Conservation (phyloP, 2,329 filamentous ascomycete species). For the Colletotrichum nymphaeae region DNA sequence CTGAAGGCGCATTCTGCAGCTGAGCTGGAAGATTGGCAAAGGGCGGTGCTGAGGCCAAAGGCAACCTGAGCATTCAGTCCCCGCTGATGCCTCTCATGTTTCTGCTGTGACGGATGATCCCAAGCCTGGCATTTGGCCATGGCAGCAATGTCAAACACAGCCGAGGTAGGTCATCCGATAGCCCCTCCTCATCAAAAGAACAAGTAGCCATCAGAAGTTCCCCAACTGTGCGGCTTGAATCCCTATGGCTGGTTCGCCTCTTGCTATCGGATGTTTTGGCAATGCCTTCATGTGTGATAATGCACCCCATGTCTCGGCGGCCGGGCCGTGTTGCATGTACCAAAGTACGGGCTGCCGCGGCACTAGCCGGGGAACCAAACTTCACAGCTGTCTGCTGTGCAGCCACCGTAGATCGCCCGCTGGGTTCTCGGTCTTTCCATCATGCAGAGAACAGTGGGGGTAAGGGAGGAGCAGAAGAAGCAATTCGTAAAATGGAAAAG, state of each 20-base stretch:
- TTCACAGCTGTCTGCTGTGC: conserved; percentile 34
- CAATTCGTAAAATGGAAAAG: conserved; percentile 18
- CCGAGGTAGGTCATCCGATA: background rate
- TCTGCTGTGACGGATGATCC: background rate
- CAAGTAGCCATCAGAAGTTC: background rate
- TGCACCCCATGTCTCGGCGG: conserved; percentile 34
- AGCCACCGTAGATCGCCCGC: conserved; percentile 2
- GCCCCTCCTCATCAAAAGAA: background rate
- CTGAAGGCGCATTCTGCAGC: background rate
- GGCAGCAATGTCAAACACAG: background rate
- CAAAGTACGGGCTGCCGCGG: conserved; percentile 23
- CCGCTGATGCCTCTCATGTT: background rate
- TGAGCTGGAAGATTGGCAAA: background rate
- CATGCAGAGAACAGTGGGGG: background rate
- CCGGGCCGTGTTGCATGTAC: conserved; percentile 26
- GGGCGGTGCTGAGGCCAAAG: background rate
- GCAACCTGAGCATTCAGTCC: background rate
- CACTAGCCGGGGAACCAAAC: conserved; percentile 31
- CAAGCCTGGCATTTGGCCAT: background rate
- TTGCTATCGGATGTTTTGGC: background rate
- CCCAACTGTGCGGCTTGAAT: background rate
- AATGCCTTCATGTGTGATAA: conserved; percentile 17
- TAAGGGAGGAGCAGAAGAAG: background rate
- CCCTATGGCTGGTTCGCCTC: background rate
- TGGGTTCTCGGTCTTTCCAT: background rate